Conservation (phyloP, 1,139 yeast genomes). For the Arxiozyma heterogenica region DNA sequence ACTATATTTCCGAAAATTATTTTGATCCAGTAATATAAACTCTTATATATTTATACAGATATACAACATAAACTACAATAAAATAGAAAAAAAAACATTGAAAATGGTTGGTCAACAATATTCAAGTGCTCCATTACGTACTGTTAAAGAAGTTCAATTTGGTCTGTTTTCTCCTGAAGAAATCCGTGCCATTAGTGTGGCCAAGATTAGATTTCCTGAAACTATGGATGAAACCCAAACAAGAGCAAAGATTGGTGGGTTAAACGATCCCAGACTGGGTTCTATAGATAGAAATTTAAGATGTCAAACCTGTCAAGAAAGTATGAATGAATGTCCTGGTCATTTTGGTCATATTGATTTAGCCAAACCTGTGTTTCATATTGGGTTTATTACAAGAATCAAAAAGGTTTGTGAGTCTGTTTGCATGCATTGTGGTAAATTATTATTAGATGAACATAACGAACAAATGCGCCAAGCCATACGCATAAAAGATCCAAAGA, state of each 20-base stretch:
- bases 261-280: conserved; percentile 94
- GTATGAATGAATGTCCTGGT: conserved; percentile 98
- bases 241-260: conserved; percentile 92
- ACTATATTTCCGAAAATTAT: not conserved
- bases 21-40: not conserved
- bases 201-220: conserved; percentile 95
- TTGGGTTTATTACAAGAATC: conserved; percentile 87
- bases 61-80: not conserved
- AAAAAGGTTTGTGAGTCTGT: conserved; percentile 94
- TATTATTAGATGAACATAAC: conserved; percentile 77
- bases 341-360: conserved; percentile 98
- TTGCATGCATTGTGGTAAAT: conserved; percentile 97
- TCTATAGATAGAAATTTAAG: conserved; percentile 93
- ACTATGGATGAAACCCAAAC: conserved; percentile 97
- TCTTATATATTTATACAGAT: not conserved
- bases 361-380: conserved; percentile 97
- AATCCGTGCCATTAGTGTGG: conserved; percentile 91
- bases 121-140: conserved; percentile 95
- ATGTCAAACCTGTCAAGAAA: conserved; percentile 99
- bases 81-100: not conserved
- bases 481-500: conserved; percentile 85
- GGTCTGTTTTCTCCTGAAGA: conserved; percentile 98
- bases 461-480: conserved; percentile 85
- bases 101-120: conserved; percentile 58
- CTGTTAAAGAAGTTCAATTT: conserved; percentile 96